These are phyloP conservation scores for Xylaria sp. DNA, from an alignment of 2,329 filamentous ascomycete genomes.

Conservation along the genomic window DNA sequence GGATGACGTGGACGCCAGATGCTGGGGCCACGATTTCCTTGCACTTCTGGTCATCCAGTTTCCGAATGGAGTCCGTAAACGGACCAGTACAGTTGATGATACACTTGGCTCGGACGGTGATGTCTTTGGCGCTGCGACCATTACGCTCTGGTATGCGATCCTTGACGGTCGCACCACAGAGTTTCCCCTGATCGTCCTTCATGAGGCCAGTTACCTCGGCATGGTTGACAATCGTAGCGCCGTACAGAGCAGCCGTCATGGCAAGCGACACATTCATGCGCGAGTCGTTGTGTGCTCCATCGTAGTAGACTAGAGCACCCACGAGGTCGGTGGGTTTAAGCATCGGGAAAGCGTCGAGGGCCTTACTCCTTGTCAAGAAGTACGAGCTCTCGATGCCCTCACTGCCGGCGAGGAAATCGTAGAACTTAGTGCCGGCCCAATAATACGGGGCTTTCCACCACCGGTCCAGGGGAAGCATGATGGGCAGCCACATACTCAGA, in stretches of 20 bases:
- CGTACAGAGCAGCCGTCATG: conserved; percentile 89
- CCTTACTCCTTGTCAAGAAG: conserved; percentile 87
- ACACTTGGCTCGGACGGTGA: conserved; percentile 80
- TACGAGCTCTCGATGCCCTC: conserved; percentile 92
- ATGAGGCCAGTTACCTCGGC: conserved; percentile 80
- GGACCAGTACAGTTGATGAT: conserved; percentile 91
- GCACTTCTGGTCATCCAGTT: conserved; percentile 79
- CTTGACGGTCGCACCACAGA: conserved; percentile 79
- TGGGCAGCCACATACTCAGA: conserved; percentile 77
- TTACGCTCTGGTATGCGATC: conserved; percentile 75
- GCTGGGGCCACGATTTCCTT: conserved; percentile 86
- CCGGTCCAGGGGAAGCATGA: conserved; percentile 79
- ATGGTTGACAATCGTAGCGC: conserved; percentile 84
- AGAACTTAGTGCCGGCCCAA: conserved; percentile 82
- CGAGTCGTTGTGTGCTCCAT: conserved; percentile 92
- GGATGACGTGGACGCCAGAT: conserved; percentile 86
- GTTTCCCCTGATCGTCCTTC: conserved; percentile 77
- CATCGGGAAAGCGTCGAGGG: conserved; percentile 89
- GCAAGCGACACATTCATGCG: conserved; percentile 91
- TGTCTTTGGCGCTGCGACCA: conserved; percentile 70
- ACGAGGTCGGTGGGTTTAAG: conserved; percentile 81
- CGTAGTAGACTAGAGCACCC: conserved; percentile 89
- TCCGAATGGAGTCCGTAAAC: conserved; percentile 86
- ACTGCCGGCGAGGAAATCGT: conserved; percentile 85
- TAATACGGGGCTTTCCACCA: conserved; percentile 85